phyloP scores from a whole-genome alignment of 2,329 filamentous ascomycete genomes.

The Neonectria coccinea region DNA sequence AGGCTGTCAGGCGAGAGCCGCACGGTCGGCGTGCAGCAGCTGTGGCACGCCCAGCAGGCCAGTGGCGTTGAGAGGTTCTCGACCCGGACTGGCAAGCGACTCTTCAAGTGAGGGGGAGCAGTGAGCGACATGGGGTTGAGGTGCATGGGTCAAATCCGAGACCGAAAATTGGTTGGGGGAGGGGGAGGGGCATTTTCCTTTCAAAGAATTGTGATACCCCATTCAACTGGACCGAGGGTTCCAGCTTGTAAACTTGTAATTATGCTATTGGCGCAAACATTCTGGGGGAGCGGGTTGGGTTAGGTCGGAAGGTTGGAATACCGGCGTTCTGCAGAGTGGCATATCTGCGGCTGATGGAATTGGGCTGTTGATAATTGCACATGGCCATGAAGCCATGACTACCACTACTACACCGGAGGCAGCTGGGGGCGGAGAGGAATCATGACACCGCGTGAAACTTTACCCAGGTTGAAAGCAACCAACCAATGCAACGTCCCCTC shows the following conservation, averaged over 20 bases:
- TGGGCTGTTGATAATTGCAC: not conserved
- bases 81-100: conserved; percentile 61
- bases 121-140: not conserved
- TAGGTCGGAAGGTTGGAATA: not conserved
- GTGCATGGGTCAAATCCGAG: not conserved
- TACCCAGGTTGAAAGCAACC: not conserved
- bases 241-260: conserved; percentile 11
- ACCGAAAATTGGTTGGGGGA: conserved; percentile 7
- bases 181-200: conserved; percentile 17
- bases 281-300: not conserved
- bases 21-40: conserved; percentile 68
- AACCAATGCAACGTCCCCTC: not conserved
- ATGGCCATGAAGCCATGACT: not conserved
- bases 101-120: conserved; percentile 60
- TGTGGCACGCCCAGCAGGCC: conserved; percentile 71
- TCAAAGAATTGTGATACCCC: conserved; percentile 26
- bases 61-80: conserved; percentile 72
- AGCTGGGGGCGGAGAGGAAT: not conserved
- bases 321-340: not conserved
- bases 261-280: conserved; percentile 5
- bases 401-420: too few species aligned
- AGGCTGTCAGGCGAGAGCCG: conserved; percentile 72
- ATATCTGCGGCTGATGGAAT: not conserved
- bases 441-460: not conserved
- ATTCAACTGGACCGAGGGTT: conserved; percentile 11